Base-by-base conservation (phyloP, 176 grass and related monocot species). In the Elymus sibiricus region DNA sequence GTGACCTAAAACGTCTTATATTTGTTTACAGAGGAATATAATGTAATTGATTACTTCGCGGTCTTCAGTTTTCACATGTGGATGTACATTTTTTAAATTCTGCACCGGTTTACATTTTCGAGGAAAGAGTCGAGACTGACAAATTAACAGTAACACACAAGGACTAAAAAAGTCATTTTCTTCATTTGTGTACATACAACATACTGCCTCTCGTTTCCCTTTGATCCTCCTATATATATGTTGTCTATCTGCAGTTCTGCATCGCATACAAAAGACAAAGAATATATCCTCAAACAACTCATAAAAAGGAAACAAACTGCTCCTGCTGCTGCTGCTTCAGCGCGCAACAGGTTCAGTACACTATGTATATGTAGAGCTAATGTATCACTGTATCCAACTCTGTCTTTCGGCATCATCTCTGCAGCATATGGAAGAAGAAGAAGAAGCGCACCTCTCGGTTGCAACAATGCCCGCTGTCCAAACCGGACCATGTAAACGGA, bases 331-430 rank as follows among this genome's bases (percentile, higher is more conserved):
- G 35, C 76, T 34, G 63, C 5, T 34, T 86, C 80, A 19, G 25
- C 28, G 37, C 51, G 72, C 83, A 61, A n/a, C 83, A 76, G 28
- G 59, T 75, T 87, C 22, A 75, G 28, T 80, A 79, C 85, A 32
- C 75, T 87, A 75, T 87, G 37, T 74, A 75, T 80, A 75, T 80
- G 47, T 74, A 11, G 32, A 79, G 72, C 58, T 79, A 86, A 44
- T 26, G 79, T 79, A 62, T 64, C 79, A 78, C 55, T 63, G 43
- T 87, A 87, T 87, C 74, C 66, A 78, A 44, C 79, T 32, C 44
- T 76, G 62, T 68, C 70, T n/a, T 42, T 72, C 21, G 26, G 63
- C 61, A 74, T 15, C 76, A 62, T 61, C 25, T 29, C 19, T 74
- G 55, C 29, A 65, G 59, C 24, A 42, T 40, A 51, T 44, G 46